Base-by-base conservation (phyloP, 2,329 filamentous ascomycete species). In the Fusarium sp. region DNA sequence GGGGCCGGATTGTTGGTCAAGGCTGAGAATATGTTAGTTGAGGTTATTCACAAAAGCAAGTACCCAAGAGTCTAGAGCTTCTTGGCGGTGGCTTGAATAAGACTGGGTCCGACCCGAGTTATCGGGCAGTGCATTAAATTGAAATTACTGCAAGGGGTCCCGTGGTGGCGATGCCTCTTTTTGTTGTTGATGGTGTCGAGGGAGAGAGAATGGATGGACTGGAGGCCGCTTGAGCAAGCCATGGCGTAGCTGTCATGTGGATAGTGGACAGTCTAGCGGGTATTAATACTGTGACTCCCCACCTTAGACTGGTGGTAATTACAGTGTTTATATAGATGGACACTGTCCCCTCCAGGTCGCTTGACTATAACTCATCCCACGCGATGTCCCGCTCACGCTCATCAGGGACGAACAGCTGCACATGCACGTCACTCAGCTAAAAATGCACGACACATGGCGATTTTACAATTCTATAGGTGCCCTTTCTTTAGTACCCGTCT, bases 381-480 rank as follows among this genome's bases (percentile, higher is more conserved):
- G 63, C 58, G 57, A 61, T 63, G 63, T 70, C 69, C 66, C 63
- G 58, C 63, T 55, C 57, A 55, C 48, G 63, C 66, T 65, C 63
- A 66, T 66, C 68, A 66, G 61, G 59, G 31, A 72, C 69, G 43
- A 60, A 63, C 63, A 49, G 54, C 61, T 69, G 65, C 68, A 51
- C 46, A 66, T 69, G 66, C 66, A 70, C 66, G 66, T 69, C 66
- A 69, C 66, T 62, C 66, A 66, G 59, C 54, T 52, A 53, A 56
- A 69, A 54, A 65, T 71, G 68, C 66, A 70, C 67, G 66, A 67
- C 66, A 71, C 44, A 64, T 45, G 51, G 48, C 52, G 28, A 42
- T 22, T 43, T 49, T 8, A 20, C 20, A 50, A 31, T 69, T 66
- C 50, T 53, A 54, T 61, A 68, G 53, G 49, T 62, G 40, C 56